phyloP scores from a whole-genome alignment of 148 eudicot species.

The Agrostemma githago region DNA sequence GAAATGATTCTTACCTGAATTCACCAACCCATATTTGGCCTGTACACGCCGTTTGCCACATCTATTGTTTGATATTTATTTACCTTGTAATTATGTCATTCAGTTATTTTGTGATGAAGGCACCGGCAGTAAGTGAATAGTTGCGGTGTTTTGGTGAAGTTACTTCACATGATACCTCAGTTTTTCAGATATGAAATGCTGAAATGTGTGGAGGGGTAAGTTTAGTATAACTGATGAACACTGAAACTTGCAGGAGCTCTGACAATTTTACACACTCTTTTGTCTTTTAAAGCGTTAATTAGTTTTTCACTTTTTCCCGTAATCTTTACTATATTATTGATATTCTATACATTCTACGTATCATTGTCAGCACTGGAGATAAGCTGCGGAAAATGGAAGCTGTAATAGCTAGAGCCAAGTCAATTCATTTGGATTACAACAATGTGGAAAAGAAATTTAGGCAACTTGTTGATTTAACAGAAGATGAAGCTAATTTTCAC shows the following conservation, averaged over 20 bases:
- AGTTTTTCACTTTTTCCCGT: constrained; percentile 4
- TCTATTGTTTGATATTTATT: no score
- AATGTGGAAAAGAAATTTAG: constrained; percentile 96
- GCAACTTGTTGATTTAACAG: constrained; percentile 90
- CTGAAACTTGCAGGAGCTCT: neutral
- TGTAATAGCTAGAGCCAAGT: constrained; percentile 64
- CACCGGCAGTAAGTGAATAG: neutral
- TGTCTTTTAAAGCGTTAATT: neutral
- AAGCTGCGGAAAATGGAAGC: constrained; percentile 70
- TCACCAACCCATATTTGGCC: neutral
- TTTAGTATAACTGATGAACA: neutral
- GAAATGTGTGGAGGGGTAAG: neutral
- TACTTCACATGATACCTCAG: neutral
- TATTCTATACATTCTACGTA: constrained; percentile 1
- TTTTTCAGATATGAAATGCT: neutral
- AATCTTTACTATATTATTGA: neutral
- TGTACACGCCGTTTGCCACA: neutral
- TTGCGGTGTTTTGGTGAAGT: neutral
- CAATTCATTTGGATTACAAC: constrained; percentile 60
- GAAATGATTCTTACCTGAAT: neutral
- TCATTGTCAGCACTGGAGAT: constrained; percentile 49
- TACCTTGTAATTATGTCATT: neutral
- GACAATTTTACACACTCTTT: neutral
- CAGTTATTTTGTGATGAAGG: neutral
- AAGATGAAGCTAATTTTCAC: constrained; percentile 93